Base-by-base conservation (phyloP, 495 filamentous ascomycete species). In the Aspergillus sclerotioniger region DNA sequence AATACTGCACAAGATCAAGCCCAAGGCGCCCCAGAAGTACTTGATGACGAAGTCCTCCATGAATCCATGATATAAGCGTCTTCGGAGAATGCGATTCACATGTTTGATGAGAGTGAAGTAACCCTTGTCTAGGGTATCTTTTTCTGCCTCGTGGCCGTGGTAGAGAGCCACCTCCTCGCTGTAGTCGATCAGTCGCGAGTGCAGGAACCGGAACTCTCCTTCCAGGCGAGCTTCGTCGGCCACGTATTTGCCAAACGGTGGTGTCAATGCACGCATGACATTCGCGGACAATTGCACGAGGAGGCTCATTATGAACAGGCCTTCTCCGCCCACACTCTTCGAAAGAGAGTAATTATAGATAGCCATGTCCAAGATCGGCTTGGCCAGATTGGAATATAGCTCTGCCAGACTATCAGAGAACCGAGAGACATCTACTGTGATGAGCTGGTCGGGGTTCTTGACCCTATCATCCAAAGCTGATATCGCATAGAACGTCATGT, bases 41-140 rank as follows among this genome's bases (percentile, higher is more conserved):
- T 98, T 98, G 65, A 98, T 93, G 13, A 98, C 90, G 74, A 96
- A 98, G 69, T 98, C 94, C 68, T 98, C 95, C 94, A 98, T 97
- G 60, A 98, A 87, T 12, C 91, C 92, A 66, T 98, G 91, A 68
- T 96, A 98, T 62, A 98, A 87, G 28, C 94, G 82, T 56, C 90
- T 77, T 33, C 92, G 81, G 41, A 98, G 74, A 62, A 97, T 96
- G 65, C 94, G 91, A 68, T 98, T 98, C 67, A 98, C 92, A 74
- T 98, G 95, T 71, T 96, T 98, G 72, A 98, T 98, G 8, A 98
- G 77, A 6, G 95, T 98, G 71, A 98, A 98, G 67, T 98, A 98
- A 17, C 94, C 93, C 74, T 97, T 98, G 68, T 98, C 94, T 21
- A 98, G 76, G 0, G 89, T 96, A 71, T 97, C 92, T 72, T 98